phyloP scores from a whole-genome alignment of 2,329 filamentous ascomycete species.

The Zalaria sp. region DNA sequence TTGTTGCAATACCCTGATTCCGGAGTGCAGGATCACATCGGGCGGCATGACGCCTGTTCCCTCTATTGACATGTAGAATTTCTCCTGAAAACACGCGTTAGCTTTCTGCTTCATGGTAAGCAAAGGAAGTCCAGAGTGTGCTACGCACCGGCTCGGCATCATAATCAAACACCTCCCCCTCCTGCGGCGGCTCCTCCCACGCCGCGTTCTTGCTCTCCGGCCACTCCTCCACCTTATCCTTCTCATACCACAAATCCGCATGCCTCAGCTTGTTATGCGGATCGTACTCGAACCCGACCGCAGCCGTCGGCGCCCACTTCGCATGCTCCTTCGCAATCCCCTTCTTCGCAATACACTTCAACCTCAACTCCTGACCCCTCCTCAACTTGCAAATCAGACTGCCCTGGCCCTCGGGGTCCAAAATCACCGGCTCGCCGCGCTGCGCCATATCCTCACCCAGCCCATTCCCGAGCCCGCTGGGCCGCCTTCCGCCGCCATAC shows the following conservation, averaged over 20 bases:
- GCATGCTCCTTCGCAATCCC: conserved; percentile 98
- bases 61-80: conserved; percentile 90
- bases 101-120: too few relatives aligned
- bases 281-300: conserved; percentile 95
- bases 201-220: conserved; percentile 52
- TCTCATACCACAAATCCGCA: conserved; percentile 89
- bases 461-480: conserved; percentile 55
- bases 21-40: conserved; percentile 75
- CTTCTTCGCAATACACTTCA: conserved; percentile 92
- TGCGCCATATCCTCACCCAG: conserved; percentile 31
- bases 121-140: too few relatives aligned
- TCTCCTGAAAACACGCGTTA: conserved; percentile 1
- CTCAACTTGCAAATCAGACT: conserved; percentile 82
- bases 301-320: conserved; percentile 89
- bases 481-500: conserved; percentile 10
- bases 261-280: conserved; percentile 92
- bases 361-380: conserved; percentile 75
- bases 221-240: conserved; percentile 72
- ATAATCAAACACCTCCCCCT: conserved; percentile 82
- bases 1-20: conserved; percentile 75
- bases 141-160: conserved; percentile 60
- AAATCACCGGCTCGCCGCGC: conserved; percentile 63
- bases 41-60: conserved; percentile 77
- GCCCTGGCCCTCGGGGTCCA: conserved; percentile 67
- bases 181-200: conserved; percentile 65